Evolutionary conservation across 306 rosid species (phyloP), one percentile per base, ranked within the genome.

Genomic region (Prunus salicina): DNA sequence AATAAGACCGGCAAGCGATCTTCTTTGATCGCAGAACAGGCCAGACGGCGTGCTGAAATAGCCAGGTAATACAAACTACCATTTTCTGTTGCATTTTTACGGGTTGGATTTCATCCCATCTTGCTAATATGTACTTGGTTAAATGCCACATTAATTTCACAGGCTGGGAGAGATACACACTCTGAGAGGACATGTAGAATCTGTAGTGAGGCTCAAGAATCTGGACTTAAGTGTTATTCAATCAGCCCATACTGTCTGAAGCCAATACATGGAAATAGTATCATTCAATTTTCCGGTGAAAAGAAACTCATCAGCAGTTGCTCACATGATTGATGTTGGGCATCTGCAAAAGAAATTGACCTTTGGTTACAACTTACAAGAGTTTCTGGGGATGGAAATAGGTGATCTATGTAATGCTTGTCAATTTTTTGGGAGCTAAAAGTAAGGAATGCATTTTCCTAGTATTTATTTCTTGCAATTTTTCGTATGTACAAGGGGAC

Each of bases 141-240:
- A 27, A 28, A 38, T 72, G 63, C 25, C 50, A 13, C 45, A 67
- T 16, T 69, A 69, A 55, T 60, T 72, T 78, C 65, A 83, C 93
- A 91, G 97, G 86, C 81, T 92, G 60, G 89, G 97, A 65, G 96
- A 92, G 81, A 55, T 88, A 5, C 88, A 92, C 84, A 86, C 88
- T 19, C 82, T 92, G 50, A 89, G 86, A 82, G 97, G 97, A 72
- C 96, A 92, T 76, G 77, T 92, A 71, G 93, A 92, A 53, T 92
- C 93, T 49, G 90, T 89, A 24, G 49, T 82, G 58, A 89, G 96
- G 83, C 95, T 92, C 19, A 92, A 92, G 57, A 92, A 87, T 3
- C 80, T 92, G 73, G 91, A 89, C 80, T 69, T 53, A 41, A 75
- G 27, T 27, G 30, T 64, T 25, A 79, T 92, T 70, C 82, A 79